Evolutionary conservation across 192 early-diverging fungal species (phyloP).

Genomic region (Chytriomyces confervae): DNA sequence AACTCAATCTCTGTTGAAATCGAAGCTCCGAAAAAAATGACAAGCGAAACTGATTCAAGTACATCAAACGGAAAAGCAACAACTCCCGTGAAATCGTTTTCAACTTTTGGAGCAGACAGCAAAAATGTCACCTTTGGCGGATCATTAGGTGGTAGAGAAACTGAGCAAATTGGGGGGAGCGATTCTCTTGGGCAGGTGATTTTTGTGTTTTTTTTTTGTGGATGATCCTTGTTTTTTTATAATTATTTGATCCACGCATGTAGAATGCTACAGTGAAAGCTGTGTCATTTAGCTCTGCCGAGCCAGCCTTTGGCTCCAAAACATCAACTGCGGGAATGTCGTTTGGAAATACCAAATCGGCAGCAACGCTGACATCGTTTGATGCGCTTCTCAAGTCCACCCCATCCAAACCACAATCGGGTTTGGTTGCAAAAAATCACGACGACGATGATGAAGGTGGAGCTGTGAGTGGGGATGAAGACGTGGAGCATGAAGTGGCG

Average conservation of each 20-base stretch:
- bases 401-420: background rate
- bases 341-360: background rate
- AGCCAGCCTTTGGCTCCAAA: constrained; percentile 23
- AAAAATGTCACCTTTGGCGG: background rate
- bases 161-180: constrained; percentile 3
- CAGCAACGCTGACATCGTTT: background rate
- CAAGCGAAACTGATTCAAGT: no score
- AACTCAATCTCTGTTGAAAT: no score
- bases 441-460: constrained; percentile 17
- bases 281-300: constrained; percentile 15
- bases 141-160: constrained; percentile 21
- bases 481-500: constrained; percentile 23
- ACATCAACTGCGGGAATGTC: constrained; percentile 2
- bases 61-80: no score
- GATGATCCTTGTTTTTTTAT: background rate
- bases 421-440: background rate
- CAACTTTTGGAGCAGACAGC: background rate
- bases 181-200: constrained; percentile 2
- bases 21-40: no score
- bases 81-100: background rate
- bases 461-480: constrained; percentile 20
- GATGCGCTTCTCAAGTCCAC: constrained; percentile 9
- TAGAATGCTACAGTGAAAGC: constrained; percentile 26
- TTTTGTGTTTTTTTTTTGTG: background rate
- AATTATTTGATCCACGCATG: background rate